Conservation (phyloP, 805 yeast genomes). For the Myxozyma kluyveri region DNA sequence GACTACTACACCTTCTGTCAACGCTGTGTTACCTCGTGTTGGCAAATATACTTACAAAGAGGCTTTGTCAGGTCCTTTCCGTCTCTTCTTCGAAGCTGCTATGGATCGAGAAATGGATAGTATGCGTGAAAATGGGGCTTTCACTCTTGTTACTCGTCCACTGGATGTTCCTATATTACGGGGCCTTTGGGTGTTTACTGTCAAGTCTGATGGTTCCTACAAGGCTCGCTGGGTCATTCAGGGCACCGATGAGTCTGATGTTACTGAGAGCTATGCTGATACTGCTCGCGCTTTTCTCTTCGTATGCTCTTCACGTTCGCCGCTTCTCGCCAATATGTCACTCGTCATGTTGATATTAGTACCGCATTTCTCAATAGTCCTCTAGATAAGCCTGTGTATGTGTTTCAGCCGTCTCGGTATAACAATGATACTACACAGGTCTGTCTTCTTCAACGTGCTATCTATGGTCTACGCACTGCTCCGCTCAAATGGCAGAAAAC, state of each 20-base stretch:
- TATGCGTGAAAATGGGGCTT: neutral
- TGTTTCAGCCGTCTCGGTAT: constrained; percentile 1
- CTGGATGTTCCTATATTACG: neutral
- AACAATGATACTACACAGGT: neutral
- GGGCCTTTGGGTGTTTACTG: neutral
- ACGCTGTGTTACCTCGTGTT: no score
- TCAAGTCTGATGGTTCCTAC: neutral
- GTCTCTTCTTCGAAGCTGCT: neutral
- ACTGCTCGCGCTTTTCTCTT: neutral
- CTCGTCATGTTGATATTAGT: constrained; percentile 1
- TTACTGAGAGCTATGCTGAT: neutral
- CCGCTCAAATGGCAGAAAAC: constrained; percentile 1
- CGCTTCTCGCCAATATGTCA: neutral
- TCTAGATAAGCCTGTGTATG: neutral
- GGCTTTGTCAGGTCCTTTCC: neutral
- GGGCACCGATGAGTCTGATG: neutral
- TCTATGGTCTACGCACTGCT: constrained; percentile 5
- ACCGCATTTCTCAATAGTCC: constrained; percentile 1
- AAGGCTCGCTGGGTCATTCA: constrained; percentile 2
- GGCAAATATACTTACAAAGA: neutral
- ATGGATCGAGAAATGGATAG: neutral
- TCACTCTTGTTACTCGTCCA: neutral
- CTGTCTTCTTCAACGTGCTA: constrained; percentile 1
- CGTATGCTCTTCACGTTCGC: neutral
- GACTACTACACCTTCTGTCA: neutral